Evolutionary conservation across 2,329 filamentous ascomycete genomes (phyloP), one percentile per base, ranked within the genome.

Genomic region (Corinectria fuckeliana): DNA sequence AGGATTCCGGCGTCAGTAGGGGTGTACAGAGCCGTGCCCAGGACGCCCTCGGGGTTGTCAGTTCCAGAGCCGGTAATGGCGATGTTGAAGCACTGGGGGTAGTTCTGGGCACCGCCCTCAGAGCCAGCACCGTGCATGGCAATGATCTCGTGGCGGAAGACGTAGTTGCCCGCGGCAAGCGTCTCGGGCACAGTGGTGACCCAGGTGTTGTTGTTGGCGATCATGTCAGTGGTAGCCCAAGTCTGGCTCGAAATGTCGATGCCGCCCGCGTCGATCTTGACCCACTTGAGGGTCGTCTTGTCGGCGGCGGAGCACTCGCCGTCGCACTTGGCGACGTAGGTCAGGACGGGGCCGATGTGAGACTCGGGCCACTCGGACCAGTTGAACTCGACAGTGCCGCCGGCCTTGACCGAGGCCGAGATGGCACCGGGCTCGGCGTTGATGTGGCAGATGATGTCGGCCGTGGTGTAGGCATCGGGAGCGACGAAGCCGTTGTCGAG

Each of bases 191-290:
- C 72, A n/a, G 71, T 75, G 50, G 75, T 72, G 20, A 63, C 60
- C 73, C 74, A 75, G 16, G 66, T 73, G 65, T 74, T 75, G 67
- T 72, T 69, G 81, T 74, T 72, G 61, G 74, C 68, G 69, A 83
- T 82, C 56, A 85, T 72, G 9, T 80, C 71, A 60, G 68, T 68
- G 28, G 75, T 69, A 30, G 72, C 73, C 76, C 77, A 80, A 7
- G 58, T 65, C 60, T 72, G 60, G 48, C 73, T 75, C 58, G 74
- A 76, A 52, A 77, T 69, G 38, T 70, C 61, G 57, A 82, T 74
- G 30, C 86, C 78, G 65, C 85, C 87, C 62, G 82, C 81, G 47
- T 83, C 81, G 57, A 90, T 88, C 82, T 90, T 90, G 79, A 88
- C 85, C 76, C 83, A 89, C 66, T 83, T 74, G 41, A 89, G 80